Evolutionary conservation across 768 basidiomycete genomes (phyloP).

Genomic region (Mycena haematopus): DNA sequence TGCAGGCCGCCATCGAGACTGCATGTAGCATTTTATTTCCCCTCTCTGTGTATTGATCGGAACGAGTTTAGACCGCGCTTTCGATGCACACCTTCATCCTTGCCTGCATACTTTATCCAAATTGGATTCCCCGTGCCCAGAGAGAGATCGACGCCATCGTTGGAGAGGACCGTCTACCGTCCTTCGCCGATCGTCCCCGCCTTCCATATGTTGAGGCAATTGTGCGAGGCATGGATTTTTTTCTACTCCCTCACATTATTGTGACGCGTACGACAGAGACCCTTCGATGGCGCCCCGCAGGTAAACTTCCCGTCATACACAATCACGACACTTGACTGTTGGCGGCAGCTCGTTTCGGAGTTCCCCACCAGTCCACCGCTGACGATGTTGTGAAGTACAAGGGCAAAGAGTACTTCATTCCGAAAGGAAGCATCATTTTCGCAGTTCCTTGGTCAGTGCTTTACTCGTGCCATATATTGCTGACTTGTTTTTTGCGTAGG

Average conservation of each 20-base stretch:
- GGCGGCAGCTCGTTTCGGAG: not conserved
- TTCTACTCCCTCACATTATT: not conserved
- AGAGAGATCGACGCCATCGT: constrained; percentile 24
- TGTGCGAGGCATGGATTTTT: not conserved
- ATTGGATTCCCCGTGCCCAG: constrained; percentile 11
- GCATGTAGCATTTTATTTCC: not conserved
- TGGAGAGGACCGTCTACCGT: constrained; percentile 15
- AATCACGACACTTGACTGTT: not conserved
- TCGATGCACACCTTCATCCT: constrained; percentile 9
- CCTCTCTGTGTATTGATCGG: not conserved
- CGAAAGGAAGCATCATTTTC: constrained; percentile 3
- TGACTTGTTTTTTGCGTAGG: not conserved
- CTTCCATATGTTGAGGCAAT: constrained; percentile 22
- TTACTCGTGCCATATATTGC: not conserved
- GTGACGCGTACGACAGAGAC: not conserved
- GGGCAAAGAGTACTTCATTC: not conserved
- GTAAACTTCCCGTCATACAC: not conserved
- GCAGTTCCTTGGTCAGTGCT: not conserved
- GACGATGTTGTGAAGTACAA: constrained; percentile 1
- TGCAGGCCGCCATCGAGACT: not conserved
- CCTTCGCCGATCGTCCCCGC: constrained; percentile 16
- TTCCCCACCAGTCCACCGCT: constrained; percentile 3
- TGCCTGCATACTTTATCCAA: constrained; percentile 4
- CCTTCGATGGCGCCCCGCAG: not conserved
- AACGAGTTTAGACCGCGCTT: not conserved